Evolutionary conservation across 257 asterid genomes (phyloP), one percentile per base, ranked within the genome.

Genomic region (Cordia subcordata): DNA sequence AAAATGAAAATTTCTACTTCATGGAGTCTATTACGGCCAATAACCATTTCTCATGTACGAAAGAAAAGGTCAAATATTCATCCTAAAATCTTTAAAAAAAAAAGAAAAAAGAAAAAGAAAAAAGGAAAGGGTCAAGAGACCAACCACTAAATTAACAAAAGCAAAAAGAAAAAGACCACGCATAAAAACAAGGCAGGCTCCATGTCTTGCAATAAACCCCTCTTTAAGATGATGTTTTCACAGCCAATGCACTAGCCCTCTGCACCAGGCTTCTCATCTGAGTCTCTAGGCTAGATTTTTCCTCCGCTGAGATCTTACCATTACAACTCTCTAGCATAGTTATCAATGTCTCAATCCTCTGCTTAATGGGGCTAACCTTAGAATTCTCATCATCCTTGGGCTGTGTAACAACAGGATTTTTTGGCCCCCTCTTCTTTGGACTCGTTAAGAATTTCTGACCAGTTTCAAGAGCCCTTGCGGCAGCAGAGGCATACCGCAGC

Each of bases 181-280:
- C 47, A 4, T 42, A 10, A 42, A 42, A 42, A 4, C 12, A 42
- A 42, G 10, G 10, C 12, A 42, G 8, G 10, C 4, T 10, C 12
- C 47, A 42, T 11, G 10, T 42, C 35, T 27, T 27, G 35, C 35
- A 27, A 27, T 27, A n/a, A n/a, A n/a, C 35, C 35, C 3, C 45
- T 55, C 49, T 51, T 62, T 67, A 62, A 14, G 27, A 51, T 40
- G 73, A 49, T 33, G 61, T 60, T 16, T 60, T 11, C 55, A 60
- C 77, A 16, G 32, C 58, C 61, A 57, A 46, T 38, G 37, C 57
- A 52, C 66, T 65, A 8, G 73, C 79, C 77, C 63, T 76, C 74
- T 79, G 79, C 58, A 68, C 58, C 13, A 82, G 68, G 35, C 33
- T 13, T 52, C 67, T 67, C 6, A 79, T 44, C 68, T 74, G 81